Evolutionary conservation across 2,329 filamentous ascomycete species (phyloP), one percentile per base, ranked within the genome.

Genomic region (Arthrobotrys pseudoclavata): DNA sequence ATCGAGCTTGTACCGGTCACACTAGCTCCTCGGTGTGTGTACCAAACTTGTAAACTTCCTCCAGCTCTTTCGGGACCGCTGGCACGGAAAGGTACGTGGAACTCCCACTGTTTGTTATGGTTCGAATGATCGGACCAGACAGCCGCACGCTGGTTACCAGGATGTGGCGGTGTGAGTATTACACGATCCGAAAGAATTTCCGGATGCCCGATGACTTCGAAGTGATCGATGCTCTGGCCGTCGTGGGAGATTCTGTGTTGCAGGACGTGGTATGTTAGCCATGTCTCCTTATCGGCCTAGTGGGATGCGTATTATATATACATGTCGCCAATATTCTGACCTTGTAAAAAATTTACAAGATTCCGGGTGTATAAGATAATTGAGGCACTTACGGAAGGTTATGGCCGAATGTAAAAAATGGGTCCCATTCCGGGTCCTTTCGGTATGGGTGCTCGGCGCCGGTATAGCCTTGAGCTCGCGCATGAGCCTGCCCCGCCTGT

Each of bases 31-130:
- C 77, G 66, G 22, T 70, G 53, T 22, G 79, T 81, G 68, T 82
- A 82, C 96, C 96, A 99, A 82, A 99, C 87, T 84, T 98, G 95
- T 80, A 99, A 86, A 84, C 96, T 97, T 60, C 96, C 96, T 72
- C 91, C 90, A 62, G 91, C 93, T 81, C 92, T 87, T 83, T 98
- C 96, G 79, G 91, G 91, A 6, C 96, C 96, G 78, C 89, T 93
- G 64, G 91, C 92, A 80, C 96, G 89, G 84, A 99, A 97, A 82
- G 96, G 91, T 81, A 98, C 87, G 82, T 97, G 92, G 62, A 90
- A 89, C 7, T 89, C 88, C 94, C 94, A 99, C 83, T 91, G 87
- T n/a, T 87, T 84, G 76, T 90, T 86, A 81, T 89, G 84, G 60
- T 92, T 86, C 37, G 87, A 82, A 74, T 85, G 86, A 79, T 94